phyloP scores from a whole-genome alignment of 768 basidiomycete species.

The Dentipellis fragilis region DNA sequence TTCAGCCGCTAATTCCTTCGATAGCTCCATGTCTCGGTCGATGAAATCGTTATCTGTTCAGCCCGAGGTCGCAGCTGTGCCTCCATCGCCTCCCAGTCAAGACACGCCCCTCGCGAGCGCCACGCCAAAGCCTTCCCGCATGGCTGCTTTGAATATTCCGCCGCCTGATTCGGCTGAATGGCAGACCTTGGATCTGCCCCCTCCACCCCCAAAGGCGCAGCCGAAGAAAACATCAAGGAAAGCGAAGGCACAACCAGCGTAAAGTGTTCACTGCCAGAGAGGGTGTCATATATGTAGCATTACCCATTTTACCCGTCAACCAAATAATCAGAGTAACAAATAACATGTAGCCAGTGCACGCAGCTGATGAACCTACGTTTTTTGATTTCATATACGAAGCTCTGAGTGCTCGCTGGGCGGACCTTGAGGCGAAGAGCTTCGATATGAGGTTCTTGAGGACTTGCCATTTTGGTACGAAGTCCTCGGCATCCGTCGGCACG shows the following conservation, averaged over 20 bases:
- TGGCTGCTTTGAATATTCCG: slow-evolving; percentile 21
- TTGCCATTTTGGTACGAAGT: too few relatives aligned
- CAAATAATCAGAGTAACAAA: too few relatives aligned
- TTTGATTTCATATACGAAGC: too few relatives aligned
- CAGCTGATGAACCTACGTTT: too few relatives aligned
- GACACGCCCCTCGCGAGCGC: not conserved
- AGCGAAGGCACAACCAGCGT: not conserved
- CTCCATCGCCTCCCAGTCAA: not conserved
- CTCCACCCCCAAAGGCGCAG: slow-evolving; percentile 12
- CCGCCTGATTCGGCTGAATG: slow-evolving; percentile 29
- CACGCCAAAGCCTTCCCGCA: slow-evolving; percentile 1
- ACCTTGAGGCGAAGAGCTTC: not conserved
- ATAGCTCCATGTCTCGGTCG: slow-evolving; percentile 32
- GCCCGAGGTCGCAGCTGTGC: slow-evolving; percentile 1
- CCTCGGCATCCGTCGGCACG: too few relatives aligned
- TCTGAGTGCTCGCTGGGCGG: not conserved
- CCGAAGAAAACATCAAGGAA: slow-evolving; percentile 3
- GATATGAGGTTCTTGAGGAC: too few relatives aligned
- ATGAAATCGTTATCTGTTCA: slow-evolving; percentile 28
- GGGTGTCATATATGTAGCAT: too few relatives aligned
- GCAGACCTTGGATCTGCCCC: slow-evolving; percentile 20
- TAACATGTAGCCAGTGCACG: too few relatives aligned
- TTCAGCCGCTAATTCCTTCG: not conserved
- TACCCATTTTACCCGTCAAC: too few relatives aligned
- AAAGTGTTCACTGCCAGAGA: not conserved